Evolutionary conservation across 306 rosid genomes (phyloP).

Genomic region (Prunus padus): DNA sequence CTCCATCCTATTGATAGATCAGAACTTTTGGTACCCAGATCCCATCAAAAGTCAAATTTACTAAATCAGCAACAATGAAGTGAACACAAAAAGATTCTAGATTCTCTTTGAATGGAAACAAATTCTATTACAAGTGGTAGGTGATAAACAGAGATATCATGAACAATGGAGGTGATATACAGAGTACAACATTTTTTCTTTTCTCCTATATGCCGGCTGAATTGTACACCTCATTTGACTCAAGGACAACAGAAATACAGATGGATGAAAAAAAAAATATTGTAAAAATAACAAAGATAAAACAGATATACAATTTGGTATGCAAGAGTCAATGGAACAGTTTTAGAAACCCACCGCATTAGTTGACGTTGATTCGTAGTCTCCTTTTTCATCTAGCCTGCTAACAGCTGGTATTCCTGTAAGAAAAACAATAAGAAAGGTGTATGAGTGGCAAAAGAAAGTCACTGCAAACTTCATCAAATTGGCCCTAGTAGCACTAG

Average conservation of each 20-base stretch:
- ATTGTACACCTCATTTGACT: slow-evolving; percentile 47
- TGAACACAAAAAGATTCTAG: neutral
- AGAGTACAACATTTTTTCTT: slow-evolving; percentile 32
- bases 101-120: slow-evolving; percentile 15
- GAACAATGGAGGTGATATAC: slow-evolving; percentile 36
- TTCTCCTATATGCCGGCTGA: slow-evolving; percentile 37
- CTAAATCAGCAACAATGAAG: neutral
- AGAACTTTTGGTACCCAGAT: neutral
- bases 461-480: slow-evolving; percentile 16
- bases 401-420: slow-evolving; percentile 41
- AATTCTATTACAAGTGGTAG: slow-evolving; percentile 26
- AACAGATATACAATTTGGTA: slow-evolving; percentile 37
- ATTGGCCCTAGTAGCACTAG: neutral
- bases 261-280: slow-evolving; percentile 27
- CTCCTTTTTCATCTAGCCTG: slow-evolving; percentile 15
- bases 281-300: slow-evolving; percentile 23
- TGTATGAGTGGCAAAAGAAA: slow-evolving; percentile 12
- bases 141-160: slow-evolving; percentile 21
- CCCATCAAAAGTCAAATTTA: slow-evolving; percentile 5
- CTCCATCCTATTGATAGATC: neutral
- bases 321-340: slow-evolving; percentile 36
- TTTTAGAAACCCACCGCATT: slow-evolving; percentile 28
- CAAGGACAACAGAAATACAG: slow-evolving; percentile 37
- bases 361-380: slow-evolving; percentile 34
- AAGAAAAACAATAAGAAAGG: slow-evolving; percentile 12